Evolutionary conservation across 345 rosid genomes (phyloP).

Genomic region (Microthlaspi erraticum): DNA sequence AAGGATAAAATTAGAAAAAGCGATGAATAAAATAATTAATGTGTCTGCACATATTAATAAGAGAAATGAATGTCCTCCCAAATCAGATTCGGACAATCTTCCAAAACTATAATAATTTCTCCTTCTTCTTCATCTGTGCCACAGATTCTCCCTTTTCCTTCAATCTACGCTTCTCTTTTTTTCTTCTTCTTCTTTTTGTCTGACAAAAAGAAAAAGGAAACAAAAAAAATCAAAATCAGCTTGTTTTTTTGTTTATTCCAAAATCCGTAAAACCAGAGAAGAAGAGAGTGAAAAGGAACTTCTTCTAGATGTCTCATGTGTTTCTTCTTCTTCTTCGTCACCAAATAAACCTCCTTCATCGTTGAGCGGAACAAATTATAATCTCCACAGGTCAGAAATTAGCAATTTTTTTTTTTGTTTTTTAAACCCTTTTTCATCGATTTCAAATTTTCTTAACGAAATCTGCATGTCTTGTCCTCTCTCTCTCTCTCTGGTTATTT

Average conservation of each 20-base stretch:
- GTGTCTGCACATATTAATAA: constrained; percentile 40
- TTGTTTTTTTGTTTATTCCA: constrained; percentile 20
- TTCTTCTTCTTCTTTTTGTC: background rate
- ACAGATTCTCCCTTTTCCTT: constrained; percentile 40
- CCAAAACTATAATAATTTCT: constrained; percentile 28
- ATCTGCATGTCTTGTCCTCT: constrained; percentile 41
- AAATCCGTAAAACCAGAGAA: background rate
- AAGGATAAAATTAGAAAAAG: constrained; percentile 25
- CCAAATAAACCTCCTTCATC: constrained; percentile 53
- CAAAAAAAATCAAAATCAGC: background rate
- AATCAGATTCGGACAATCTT: constrained; percentile 46
- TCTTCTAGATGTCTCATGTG: constrained; percentile 33
- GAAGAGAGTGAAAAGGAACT: constrained; percentile 38
- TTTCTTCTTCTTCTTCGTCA: constrained; percentile 42
- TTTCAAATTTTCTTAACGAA: background rate
- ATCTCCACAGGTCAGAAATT: constrained; percentile 56
- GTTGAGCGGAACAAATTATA: constrained; percentile 14
- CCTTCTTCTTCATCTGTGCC: constrained; percentile 39
- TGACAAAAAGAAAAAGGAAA: background rate
- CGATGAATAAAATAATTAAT: constrained; percentile 28
- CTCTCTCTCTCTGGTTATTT: constrained; percentile 1
- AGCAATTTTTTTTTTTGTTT: background rate
- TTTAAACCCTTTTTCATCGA: background rate
- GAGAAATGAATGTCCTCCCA: constrained; percentile 37
- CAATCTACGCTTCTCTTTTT: constrained; percentile 36